Percentiles rank a stretch among this genome's conserved stretches.
phyloP scores from a whole-genome alignment of 441 rosid genomes.

The Viola pubescens region DNA sequence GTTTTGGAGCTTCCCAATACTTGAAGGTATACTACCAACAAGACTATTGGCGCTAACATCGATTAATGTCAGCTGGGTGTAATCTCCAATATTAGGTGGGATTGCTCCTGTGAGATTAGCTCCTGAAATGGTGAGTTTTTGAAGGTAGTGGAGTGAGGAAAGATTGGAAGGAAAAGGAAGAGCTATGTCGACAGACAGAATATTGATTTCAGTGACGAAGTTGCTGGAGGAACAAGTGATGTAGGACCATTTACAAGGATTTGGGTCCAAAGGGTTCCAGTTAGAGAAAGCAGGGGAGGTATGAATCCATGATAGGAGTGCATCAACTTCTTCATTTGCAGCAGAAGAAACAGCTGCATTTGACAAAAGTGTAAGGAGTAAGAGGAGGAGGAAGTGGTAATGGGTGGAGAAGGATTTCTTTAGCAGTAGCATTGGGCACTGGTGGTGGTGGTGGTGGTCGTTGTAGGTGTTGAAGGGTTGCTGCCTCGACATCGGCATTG shows the following conservation, averaged over 20 bases:
- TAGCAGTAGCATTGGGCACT: neutral
- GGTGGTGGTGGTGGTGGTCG: slow-evolving; percentile 16
- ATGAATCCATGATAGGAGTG: slow-evolving; percentile 68
- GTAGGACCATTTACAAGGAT: slow-evolving; percentile 62
- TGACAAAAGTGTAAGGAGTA: slow-evolving; percentile 24
- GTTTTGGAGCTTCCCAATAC: slow-evolving; percentile 38
- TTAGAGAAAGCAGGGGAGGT: slow-evolving; percentile 57
- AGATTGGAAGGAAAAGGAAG: slow-evolving; percentile 47
- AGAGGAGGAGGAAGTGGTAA: slow-evolving; percentile 18
- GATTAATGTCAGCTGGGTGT: slow-evolving; percentile 40
- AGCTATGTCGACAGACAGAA: slow-evolving; percentile 34
- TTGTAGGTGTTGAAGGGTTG: slow-evolving; percentile 28
- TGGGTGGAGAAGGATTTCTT: too few species aligned
- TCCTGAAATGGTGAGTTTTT: slow-evolving; percentile 39
- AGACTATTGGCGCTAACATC: slow-evolving; percentile 61
- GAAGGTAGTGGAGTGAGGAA: slow-evolving; percentile 36
- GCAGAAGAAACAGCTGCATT: slow-evolving; percentile 29
- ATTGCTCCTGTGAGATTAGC: slow-evolving; percentile 51
- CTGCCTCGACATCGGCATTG: slow-evolving; percentile 69
- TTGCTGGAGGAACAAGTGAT: slow-evolving; percentile 38
- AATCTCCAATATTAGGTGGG: slow-evolving; percentile 42
- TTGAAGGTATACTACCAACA: slow-evolving; percentile 43
- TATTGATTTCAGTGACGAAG: slow-evolving; percentile 37
- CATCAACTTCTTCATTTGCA: slow-evolving; percentile 59
- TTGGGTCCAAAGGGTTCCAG: slow-evolving; percentile 48